Evolutionary conservation across 306 rosid genomes (phyloP), one percentile per base, ranked within the genome.

Genomic region (Gastrolobium villosum): DNA sequence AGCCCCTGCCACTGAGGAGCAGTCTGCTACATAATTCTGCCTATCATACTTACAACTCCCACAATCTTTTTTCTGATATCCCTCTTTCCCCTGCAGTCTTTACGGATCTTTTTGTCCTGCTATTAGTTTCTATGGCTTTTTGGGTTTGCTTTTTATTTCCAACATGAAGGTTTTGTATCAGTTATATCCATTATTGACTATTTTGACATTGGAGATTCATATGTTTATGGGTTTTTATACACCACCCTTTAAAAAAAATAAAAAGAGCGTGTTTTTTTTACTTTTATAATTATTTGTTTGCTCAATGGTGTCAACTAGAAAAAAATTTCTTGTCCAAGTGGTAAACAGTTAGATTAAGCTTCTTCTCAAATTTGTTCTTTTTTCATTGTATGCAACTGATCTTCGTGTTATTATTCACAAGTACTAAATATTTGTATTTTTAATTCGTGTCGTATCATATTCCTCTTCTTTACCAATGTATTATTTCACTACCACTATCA

Each of bases 1-100:
- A 72, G 84, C 77, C 77, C 52, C 90, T 44, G 62, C 88, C 41
- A 70, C 91, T 3, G 83, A 83, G 76, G 91, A 87, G 4, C 83
- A 80, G 59, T 2, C 86, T 74, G 83, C 89, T 43, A 53, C 89
- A 77, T 88, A 84, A 81, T 10, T 20, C 69, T 82, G 59, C 34
- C 49, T 48, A 65, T 69, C 41, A 69, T 26, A 26, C 74, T 68
- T 72, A 20, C 11, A 44, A 60, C 79, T 55, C 14, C 55, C 48
- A 34, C 72, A 74, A n/a, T 35, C 55, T 81, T 35, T 70, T 60
- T 57, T 79, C 39, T 57, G 60, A 39, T 26, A 10, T 67, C 37
- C 52, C 57, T 46, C 56, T 81, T 79, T 14, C 28, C 65, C 35
- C 43, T 28, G 46, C 74, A 74, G 66, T 57, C 11, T 62, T 73